Evolutionary conservation across 108 stramenopile genomes (phyloP).

Genomic region (Seminavis robusta): DNA sequence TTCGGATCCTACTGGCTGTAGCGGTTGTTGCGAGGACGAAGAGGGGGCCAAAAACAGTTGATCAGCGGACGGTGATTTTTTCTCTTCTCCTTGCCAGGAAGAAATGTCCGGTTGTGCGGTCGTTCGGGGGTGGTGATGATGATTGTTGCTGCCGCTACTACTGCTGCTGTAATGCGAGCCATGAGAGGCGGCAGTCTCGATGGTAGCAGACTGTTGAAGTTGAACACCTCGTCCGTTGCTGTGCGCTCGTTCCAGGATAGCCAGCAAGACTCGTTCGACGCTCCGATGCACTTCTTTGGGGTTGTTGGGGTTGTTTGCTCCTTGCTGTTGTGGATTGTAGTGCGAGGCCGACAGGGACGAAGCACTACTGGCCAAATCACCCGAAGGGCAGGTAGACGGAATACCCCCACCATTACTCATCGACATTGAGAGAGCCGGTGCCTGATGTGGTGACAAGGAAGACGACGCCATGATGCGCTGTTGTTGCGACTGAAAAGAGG

Average conservation of each 20-base stretch:
- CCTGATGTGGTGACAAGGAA: not conserved
- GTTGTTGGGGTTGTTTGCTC: no score
- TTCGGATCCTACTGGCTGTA: not conserved
- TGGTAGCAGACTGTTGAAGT: no score
- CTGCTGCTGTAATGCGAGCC: no score
- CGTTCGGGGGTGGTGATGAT: no score
- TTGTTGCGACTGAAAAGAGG: not conserved
- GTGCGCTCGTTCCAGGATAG: conserved; percentile 45
- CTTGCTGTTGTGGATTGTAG: not conserved
- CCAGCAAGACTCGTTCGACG: conserved; percentile 47
- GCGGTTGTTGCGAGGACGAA: no score
- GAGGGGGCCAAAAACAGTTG: no score
- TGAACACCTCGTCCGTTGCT: conserved; percentile 12
- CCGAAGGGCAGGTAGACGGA: no score
- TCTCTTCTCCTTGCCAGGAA: not conserved
- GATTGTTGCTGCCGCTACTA: no score
- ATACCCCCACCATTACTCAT: no score
- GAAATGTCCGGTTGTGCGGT: not conserved
- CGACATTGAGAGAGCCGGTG: not conserved
- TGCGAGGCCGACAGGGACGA: no score
- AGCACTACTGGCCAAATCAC: no score
- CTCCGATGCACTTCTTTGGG: conserved; percentile 45
- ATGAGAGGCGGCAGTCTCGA: no score
- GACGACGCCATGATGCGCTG: not conserved
- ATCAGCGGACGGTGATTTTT: not conserved